Base-by-base conservation (phyloP, 768 basidiomycete species). In the Auriscalpium vulgare region DNA sequence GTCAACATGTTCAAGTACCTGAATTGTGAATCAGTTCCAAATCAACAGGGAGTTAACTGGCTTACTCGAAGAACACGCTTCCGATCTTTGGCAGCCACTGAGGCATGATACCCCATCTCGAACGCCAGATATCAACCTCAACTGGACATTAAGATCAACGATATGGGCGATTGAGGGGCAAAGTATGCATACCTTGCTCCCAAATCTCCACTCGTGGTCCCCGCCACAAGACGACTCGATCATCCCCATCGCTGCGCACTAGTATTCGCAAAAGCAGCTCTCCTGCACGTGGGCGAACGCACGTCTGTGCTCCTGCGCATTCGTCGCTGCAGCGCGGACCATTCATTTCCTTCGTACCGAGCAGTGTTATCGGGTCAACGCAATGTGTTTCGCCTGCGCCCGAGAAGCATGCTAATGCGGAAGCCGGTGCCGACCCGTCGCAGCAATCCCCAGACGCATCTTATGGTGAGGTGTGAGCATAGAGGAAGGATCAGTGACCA, bases 1-100 rank as follows among this genome's bases (percentile, higher is more conserved):
- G 84, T 82, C 2, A 88, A 76, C 64, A 81, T 79, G 37, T 73
- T 69, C 57, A 84, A 68, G 57, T 88, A 88, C 58, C 88, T 87
- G 44, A 19, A 49, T 8, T 14, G 8, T 13, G 8, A 38, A 48
- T 55, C 13, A 47, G 40, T 48, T 11, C 35, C 21, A 21, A 34
- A 23, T 1, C 35, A 13, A 37, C 13, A 35, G 36, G 37, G 50
- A 35, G 13, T 37, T 37, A 46, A 17, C 10, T 5, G n/a, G 75
- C 85, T 57, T 62, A 91, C 89, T 76, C 67, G 65, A 82, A 77
- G 59, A 87, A 79, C 35, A 73, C 54, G 10, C 61, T 64, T 1
- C 68, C 59, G 23, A 72, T 53, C n/a, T 54, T 51, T 1, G 82
- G 80, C 4, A 81, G 55, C 60, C 71, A 59, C 45, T 65, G 54